Evolutionary conservation across 192 early-diverging fungal genomes (phyloP).

Genomic region (Backusella tuberculispora): DNA sequence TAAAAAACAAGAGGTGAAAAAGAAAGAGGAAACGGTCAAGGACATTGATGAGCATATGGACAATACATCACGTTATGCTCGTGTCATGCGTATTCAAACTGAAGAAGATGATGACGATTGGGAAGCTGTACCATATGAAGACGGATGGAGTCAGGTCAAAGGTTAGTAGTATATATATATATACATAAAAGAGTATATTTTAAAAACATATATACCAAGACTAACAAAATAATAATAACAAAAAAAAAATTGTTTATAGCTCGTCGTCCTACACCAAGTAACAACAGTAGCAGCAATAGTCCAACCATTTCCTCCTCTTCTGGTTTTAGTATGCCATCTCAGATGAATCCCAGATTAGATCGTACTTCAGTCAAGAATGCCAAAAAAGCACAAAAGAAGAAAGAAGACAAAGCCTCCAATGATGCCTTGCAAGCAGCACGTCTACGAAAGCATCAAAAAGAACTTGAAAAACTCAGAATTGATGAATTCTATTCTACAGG

Average conservation of each 20-base stretch:
- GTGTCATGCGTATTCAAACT: slow-evolving; percentile 36
- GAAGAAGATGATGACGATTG: slow-evolving; percentile 3
- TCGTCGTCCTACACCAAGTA: not conserved
- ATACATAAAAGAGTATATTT: not conserved
- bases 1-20: not conserved
- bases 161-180: not conserved
- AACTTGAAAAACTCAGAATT: slow-evolving; percentile 48
- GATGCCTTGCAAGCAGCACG: slow-evolving; percentile 61
- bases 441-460: slow-evolving; percentile 57
- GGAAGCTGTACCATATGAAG: slow-evolving; percentile 29
- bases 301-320: not conserved
- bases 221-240: slow-evolving; percentile 1
- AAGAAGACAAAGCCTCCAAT: slow-evolving; percentile 53
- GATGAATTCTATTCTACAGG: slow-evolving; percentile 50
- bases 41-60: slow-evolving; percentile 40
- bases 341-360: not conserved
- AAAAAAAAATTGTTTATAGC: not conserved
- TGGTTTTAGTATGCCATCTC: not conserved
- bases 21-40: slow-evolving; percentile 12
- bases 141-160: slow-evolving; percentile 33
- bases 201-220: not conserved
- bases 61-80: slow-evolving; percentile 21
- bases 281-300: not conserved
- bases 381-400: slow-evolving; percentile 52
- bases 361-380: not conserved